These are phyloP conservation scores for Ustilago loliicola DNA, from an alignment of 1,284 basidiomycete genomes.

Conservation along the genomic window DNA sequence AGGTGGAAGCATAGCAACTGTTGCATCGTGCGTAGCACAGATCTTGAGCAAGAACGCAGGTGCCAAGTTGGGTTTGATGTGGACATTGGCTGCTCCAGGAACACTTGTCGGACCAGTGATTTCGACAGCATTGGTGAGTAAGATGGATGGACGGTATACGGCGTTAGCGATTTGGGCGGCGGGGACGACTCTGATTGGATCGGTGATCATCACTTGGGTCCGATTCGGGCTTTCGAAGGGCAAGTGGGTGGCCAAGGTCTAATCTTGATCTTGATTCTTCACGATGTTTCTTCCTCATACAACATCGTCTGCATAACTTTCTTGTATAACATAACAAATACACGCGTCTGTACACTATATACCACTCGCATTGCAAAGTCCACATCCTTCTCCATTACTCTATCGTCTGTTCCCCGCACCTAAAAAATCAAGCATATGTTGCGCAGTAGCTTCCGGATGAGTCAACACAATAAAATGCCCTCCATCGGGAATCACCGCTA, in stretches of 20 bases:
- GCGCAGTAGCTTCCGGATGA: slow-evolving; percentile 42
- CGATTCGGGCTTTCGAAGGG: slow-evolving; percentile 33
- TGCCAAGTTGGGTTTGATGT: slow-evolving; percentile 37
- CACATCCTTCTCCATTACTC: not conserved
- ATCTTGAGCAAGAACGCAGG: slow-evolving; percentile 34
- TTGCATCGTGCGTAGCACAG: slow-evolving; percentile 37
- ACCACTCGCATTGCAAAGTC: slow-evolving; percentile 9
- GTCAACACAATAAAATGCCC: slow-evolving; percentile 45
- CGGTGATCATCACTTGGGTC: slow-evolving; percentile 29
- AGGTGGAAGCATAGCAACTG: slow-evolving; percentile 46
- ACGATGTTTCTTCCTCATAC: not conserved
- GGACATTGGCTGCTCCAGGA: slow-evolving; percentile 47
- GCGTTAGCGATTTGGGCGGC: slow-evolving; percentile 47
- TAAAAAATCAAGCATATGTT: slow-evolving; percentile 49
- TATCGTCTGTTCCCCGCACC: slow-evolving; percentile 21
- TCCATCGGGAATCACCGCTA: slow-evolving; percentile 38
- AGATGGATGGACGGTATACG: slow-evolving; percentile 35
- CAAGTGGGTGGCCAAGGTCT: slow-evolving; percentile 37
- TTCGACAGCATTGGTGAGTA: slow-evolving; percentile 30
- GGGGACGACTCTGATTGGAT: slow-evolving; percentile 33
- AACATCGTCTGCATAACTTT: slow-evolving; percentile 5
- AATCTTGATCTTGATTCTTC: not conserved
- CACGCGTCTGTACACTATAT: slow-evolving; percentile 28
- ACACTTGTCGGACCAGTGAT: slow-evolving; percentile 47
- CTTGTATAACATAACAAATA: slow-evolving; percentile 7